Base-by-base conservation (phyloP, 768 basidiomycete genomes). In the Russula dissimulans region DNA sequence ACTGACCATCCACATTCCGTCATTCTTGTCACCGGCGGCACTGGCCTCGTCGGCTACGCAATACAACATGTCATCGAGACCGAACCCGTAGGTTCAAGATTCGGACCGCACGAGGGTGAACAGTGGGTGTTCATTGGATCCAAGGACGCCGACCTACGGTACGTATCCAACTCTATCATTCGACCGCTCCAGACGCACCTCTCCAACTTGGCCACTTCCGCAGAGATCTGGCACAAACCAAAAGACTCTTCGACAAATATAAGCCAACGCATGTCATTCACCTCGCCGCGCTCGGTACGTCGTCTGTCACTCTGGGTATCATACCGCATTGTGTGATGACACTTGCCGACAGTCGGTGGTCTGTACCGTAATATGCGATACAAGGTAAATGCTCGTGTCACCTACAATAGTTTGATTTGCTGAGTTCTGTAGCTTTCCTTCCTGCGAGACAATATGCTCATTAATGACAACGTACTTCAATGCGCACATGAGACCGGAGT, bases 231-330 rank as follows among this genome's bases (percentile, higher is more conserved):
- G 79, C 75, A 61, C 82, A 86, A 71, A 86, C 92, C 43, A 75
- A 77, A 67, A 78, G 78, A 69, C 72, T 95, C 68, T 97, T 89
- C 65, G 87, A 91, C 67, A 94, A 92, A 74, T 85, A 97, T 75
- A 87, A 90, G 69, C 94, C 95, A 0, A 95, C 91, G 0, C 88
- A 95, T 80, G 92, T 97, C 67, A 97, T 98, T 68, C 95, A 97
- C 75, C 83, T 97, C 48, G 95, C 94, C 39, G 94, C 95, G 5
- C 81, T 92, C 44, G 91, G 91, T 92, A 68, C n/a, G 84, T 68
- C 17, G 11, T 26, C 3, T 18, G 9, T 56, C 38, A 61, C 51
- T 62, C 10, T 46, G 12, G 11, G 34, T 32, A 11, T 49, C 36
- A 26, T 8, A 38, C 4, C 6, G 34, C 42, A 22, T n/a, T 42